These are phyloP conservation scores for Xylaria polymorpha DNA, from an alignment of 2,329 filamentous ascomycete genomes.

Conservation along the genomic window DNA sequence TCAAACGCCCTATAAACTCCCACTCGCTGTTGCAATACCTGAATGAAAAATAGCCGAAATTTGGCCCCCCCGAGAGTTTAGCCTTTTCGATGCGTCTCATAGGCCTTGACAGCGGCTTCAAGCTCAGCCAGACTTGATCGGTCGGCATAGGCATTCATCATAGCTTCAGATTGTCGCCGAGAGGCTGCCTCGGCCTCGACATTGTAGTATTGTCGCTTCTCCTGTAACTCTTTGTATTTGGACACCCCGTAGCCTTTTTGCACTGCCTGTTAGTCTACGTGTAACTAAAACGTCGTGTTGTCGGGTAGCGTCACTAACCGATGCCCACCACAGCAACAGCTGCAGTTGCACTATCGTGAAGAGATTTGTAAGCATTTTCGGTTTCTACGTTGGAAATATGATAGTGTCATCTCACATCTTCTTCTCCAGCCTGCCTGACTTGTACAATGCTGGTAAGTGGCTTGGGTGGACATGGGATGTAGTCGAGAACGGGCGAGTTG, in stretches of 20 bases:
- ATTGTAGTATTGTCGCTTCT: conserved; percentile 45
- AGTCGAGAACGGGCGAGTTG: conserved; percentile 46
- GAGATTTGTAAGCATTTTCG: conserved; percentile 36
- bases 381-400: neutral
- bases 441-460: conserved; percentile 48
- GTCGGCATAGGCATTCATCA: conserved; percentile 63
- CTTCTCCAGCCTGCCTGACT: conserved; percentile 46
- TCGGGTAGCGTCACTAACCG: conserved; percentile 42
- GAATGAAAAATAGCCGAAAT: conserved; percentile 3
- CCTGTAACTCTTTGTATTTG: conserved; percentile 47
- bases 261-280: neutral
- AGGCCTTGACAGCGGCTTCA: conserved; percentile 60
- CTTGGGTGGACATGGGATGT: conserved; percentile 47
- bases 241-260: conserved; percentile 47
- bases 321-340: conserved; percentile 50
- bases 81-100: conserved; percentile 51
- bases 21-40: conserved; percentile 1
- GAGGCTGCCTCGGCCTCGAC: conserved; percentile 47
- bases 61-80: neutral
- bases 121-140: conserved; percentile 61
- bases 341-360: conserved; percentile 46
- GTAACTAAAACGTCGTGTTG: conserved; percentile 16
- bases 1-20: neutral
- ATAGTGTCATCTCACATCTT: conserved; percentile 37
- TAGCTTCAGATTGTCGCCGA: conserved; percentile 53